phyloP scores from a whole-genome alignment of 768 basidiomycete genomes.

The Podaxis sp. region DNA sequence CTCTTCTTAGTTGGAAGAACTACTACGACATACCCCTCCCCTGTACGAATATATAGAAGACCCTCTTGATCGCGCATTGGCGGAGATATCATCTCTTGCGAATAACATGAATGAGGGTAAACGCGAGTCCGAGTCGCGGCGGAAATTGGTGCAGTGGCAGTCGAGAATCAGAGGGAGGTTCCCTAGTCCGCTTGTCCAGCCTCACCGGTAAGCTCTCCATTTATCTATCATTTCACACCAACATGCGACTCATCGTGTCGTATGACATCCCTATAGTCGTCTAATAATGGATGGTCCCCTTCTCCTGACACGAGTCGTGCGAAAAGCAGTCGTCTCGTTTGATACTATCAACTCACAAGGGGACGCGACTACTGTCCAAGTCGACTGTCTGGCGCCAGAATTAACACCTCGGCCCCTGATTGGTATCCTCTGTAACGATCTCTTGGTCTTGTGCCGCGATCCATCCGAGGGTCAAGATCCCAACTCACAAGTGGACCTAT shows the following conservation, averaged over 20 bases:
- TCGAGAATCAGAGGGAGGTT: conserved; percentile 86
- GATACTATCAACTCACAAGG: conserved; percentile 78
- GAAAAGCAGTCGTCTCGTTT: conserved; percentile 78
- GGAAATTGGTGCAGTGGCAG: conserved; percentile 91
- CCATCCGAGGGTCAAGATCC: conserved; percentile 79
- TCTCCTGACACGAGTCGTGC: conserved; percentile 84
- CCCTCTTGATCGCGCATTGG: conserved; percentile 79
- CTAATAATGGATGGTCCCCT: conserved; percentile 92
- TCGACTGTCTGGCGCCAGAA: conserved; percentile 89
- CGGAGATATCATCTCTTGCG: conserved; percentile 85
- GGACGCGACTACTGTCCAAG: conserved; percentile 78
- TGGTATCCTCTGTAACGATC: conserved; percentile 89
- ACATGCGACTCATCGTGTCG: neutral
- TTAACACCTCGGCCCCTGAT: conserved; percentile 75
- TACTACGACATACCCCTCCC: conserved; percentile 83
- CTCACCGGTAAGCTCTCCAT: conserved; percentile 71
- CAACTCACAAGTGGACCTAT: conserved; percentile 78
- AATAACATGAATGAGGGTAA: conserved; percentile 99
- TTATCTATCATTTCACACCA: neutral
- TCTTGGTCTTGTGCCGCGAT: conserved; percentile 89
- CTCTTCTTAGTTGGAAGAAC: conserved; percentile 70
- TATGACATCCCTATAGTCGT: conserved; percentile 46
- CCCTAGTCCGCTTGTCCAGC: conserved; percentile 96
- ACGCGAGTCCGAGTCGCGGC: conserved; percentile 89
- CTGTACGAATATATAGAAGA: conserved; percentile 73